Conservation (phyloP, 169 alveolate genomes). For the Eimeria tenella region DNA sequence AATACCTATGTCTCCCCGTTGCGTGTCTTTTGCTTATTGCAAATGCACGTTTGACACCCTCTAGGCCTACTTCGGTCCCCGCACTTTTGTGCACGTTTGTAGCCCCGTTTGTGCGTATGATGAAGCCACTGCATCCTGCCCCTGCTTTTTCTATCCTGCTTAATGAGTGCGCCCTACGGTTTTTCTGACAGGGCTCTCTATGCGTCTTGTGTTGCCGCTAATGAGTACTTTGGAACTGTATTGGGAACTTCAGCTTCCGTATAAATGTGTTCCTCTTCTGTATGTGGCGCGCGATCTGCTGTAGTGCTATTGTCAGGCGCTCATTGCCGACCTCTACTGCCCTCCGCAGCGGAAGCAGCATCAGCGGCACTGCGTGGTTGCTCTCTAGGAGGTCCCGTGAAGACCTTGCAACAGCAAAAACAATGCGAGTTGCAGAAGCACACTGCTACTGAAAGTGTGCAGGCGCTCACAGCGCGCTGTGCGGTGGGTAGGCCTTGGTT, state of each 20-base stretch:
- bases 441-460: not conserved
- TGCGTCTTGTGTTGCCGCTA: not conserved
- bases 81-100: no score
- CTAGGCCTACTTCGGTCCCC: no score
- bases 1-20: no score
- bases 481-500: not conserved
- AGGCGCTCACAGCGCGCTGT: not conserved
- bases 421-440: constrained; percentile 1
- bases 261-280: no score
- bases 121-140: no score
- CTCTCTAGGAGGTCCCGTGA: not conserved
- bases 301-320: not conserved
- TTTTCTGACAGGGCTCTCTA: not conserved
- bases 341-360: constrained; percentile 17
- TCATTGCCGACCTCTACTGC: not conserved
- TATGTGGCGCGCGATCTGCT: not conserved
- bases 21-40: no score
- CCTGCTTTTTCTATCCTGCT: no score
- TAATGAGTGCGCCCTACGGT: no score
- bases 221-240: not conserved
- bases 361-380: constrained; percentile 24
- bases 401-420: not conserved
- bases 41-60: no score
- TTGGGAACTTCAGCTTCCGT: no score
- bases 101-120: no score